A percentile compares a stretch with the other conserved stretches of the same genome.
Conservation (phyloP, 208 protist species). For the Giardia duodenalis region DNA sequence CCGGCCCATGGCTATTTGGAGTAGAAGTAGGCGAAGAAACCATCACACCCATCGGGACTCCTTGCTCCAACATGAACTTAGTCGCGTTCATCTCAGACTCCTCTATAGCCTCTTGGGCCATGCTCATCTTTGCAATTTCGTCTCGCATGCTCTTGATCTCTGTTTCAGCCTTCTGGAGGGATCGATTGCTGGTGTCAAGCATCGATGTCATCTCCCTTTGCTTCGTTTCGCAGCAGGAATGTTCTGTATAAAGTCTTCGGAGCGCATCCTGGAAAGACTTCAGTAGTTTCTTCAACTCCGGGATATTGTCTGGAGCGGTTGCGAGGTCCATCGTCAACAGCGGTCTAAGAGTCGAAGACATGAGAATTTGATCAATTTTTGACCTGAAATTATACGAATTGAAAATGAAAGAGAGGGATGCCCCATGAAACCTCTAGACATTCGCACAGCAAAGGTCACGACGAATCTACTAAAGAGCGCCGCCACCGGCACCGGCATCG, state of each 20-base stretch:
- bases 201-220: not conserved
- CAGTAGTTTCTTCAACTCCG: not conserved
- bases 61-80: not conserved
- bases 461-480: too few relatives aligned
- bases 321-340: not conserved
- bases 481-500: too few relatives aligned
- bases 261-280: not conserved
- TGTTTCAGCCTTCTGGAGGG: not conserved
- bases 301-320: not conserved
- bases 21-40: not conserved
- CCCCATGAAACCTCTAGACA: too few relatives aligned
- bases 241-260: not conserved
- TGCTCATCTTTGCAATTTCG: not conserved
- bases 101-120: not conserved
- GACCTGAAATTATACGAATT: not conserved
- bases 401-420: too few relatives aligned
- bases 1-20: not conserved
- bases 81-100: not conserved
- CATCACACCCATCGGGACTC: not conserved
- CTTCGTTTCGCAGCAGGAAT: not conserved
- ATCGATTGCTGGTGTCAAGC: not conserved
- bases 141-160: not conserved
- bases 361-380: too few relatives aligned
- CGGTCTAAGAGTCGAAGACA: not conserved
- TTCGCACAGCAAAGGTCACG: too few relatives aligned